Base-by-base conservation (phyloP, 192 early-diverging fungal genomes). In the Dissophora ornata region DNA sequence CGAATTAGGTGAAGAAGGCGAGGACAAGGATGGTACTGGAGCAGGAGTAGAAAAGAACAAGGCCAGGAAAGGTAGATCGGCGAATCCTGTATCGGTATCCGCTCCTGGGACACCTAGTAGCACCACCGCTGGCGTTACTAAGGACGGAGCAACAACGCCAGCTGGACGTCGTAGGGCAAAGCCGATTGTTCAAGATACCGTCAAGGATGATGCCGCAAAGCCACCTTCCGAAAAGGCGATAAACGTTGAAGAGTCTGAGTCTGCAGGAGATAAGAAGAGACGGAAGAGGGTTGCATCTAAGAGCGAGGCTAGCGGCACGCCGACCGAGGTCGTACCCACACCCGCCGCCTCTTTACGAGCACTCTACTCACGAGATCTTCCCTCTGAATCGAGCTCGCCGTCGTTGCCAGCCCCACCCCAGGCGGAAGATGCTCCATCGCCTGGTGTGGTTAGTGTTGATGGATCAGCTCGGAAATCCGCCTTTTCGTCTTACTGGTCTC, bases 401-500 rank as follows among this genome's bases (percentile, higher is more conserved):
- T 36, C 57, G 2, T 11, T 47, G 21, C 30, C 57, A 16, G 51
- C 57, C 6, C 2, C 44, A 18, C 32, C 51, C 28, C 56, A 25
- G 9, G 34, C 59, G 7, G 70, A 59, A 2, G 61, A 62, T 3
- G 56, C 32, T n/a, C 71, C 41, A 19, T 19, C 36, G 1, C 12
- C 50, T 30, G 50, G 50, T 18, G 53, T 57, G 10, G 22, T 13
- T 7, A 67, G 29, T 40, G 42, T 36, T 21, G 73, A 77, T 25
- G 64, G 64, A 44, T 25, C 52, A 19, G 33, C 33, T 3, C 64
- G 64, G 10, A 62, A 73, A 15, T 47, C 80, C 13, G 63, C 82
- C 13, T 88, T 84, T 58, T 93, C 91, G 25, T 96, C 96, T 1
- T 95, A 95, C 62, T 97, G 96, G 96, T 90, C 95, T n/a, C 83